phyloP scores from a whole-genome alignment of 352 stramenopile genomes.

The Saprolegnia parasitica region DNA sequence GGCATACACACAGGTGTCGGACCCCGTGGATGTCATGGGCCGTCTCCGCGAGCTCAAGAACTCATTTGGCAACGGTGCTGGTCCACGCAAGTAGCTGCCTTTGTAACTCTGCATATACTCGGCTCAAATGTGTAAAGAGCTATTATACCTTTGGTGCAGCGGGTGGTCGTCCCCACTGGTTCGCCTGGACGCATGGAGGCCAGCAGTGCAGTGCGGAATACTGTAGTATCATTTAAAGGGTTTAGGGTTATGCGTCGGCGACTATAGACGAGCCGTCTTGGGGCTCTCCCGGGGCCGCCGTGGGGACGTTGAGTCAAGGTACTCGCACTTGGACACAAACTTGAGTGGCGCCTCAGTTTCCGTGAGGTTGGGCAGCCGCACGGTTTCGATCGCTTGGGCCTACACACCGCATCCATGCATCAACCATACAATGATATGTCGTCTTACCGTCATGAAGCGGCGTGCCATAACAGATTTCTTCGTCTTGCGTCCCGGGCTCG shows the following conservation, averaged over 20 bases:
- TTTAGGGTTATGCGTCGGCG: no score
- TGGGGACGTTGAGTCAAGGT: constrained; percentile 15
- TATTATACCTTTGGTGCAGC: no score
- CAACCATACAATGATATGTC: background rate
- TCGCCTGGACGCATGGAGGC: background rate
- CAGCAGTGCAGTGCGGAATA: no score
- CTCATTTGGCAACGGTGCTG: constrained; percentile 23
- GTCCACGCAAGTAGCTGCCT: constrained; percentile 4
- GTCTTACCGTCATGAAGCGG: background rate
- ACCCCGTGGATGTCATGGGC: constrained; percentile 55
- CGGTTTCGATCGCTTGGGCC: constrained; percentile 9
- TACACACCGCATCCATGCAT: background rate
- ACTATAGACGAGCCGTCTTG: background rate
- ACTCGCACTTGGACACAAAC: constrained; percentile 7
- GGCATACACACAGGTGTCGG: constrained; percentile 41
- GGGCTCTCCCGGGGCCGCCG: background rate
- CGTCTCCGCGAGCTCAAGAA: constrained; percentile 56
- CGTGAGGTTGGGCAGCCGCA: constrained; percentile 6
- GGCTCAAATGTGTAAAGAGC: background rate
- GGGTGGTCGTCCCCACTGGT: background rate
- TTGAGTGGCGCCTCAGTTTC: background rate
- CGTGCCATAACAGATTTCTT: background rate
- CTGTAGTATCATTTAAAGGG: no score
- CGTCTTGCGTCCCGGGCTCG: no score
- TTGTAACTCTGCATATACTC: background rate